These are phyloP conservation scores for Trichophyton verrucosum DNA, from an alignment of 2,329 filamentous ascomycete species.

Conservation along the genomic window DNA sequence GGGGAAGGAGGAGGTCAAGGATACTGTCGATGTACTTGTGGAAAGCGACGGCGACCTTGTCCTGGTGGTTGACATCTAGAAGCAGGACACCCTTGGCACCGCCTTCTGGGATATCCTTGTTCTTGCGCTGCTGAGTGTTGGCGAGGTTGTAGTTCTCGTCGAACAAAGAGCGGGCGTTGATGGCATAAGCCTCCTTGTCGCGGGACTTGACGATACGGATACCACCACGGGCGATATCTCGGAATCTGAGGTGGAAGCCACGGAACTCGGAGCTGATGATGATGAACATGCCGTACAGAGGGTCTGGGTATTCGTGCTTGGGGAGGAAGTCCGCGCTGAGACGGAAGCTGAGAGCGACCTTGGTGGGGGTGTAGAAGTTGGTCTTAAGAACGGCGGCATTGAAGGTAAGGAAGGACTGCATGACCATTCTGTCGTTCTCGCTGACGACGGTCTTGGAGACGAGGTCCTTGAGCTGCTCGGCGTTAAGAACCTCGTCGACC, in stretches of 20 bases:
- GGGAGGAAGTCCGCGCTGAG: conserved; percentile 72
- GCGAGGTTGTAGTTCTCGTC: conserved; percentile 98
- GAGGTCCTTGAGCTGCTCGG: conserved; percentile 58
- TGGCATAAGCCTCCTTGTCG: conserved; percentile 87
- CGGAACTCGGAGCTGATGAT: conserved; percentile 94
- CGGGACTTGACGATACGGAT: conserved; percentile 98
- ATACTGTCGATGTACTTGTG: conserved; percentile 99
- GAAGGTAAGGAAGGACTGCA: conserved; percentile 93
- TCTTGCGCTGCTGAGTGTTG: conserved; percentile 98
- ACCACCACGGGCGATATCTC: conserved; percentile 89
- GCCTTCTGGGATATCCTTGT: conserved; percentile 98
- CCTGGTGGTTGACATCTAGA: conserved; percentile 84
- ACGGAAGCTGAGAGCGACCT: conserved; percentile 94
- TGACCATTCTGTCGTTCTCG: conserved; percentile 96
- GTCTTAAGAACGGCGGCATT: conserved; percentile 91
- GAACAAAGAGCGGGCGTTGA: conserved; percentile 92
- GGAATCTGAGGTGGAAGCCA: conserved; percentile 94
- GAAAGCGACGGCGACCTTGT: conserved; percentile 82
- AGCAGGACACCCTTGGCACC: conserved; percentile 97
- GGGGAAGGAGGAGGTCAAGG: conserved; percentile 80
- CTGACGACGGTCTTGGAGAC: conserved; percentile 73
- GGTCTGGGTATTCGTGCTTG: conserved; percentile 81
- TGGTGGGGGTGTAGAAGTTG: conserved; percentile 95
- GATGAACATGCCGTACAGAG: conserved; percentile 95
- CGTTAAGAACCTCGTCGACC: conserved; percentile 62